Conservation (phyloP, 495 filamentous ascomycete species). For the Chaetomidium leptoderma region DNA sequence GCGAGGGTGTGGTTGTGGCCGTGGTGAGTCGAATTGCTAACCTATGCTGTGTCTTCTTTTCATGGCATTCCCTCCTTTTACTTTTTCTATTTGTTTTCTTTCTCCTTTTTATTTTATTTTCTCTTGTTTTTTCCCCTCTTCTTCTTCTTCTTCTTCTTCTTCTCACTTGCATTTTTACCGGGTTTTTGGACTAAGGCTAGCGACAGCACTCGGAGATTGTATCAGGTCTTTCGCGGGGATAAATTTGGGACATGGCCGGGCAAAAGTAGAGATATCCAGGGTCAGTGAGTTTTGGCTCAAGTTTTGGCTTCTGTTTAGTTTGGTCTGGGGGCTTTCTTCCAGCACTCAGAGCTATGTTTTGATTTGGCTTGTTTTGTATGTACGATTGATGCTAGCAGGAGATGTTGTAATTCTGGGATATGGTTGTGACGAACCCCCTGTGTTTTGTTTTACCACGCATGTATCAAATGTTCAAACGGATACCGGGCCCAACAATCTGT, state of each 20-base stretch:
- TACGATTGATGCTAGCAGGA: too few species aligned
- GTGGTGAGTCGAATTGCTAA: neutral
- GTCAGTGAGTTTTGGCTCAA: neutral
- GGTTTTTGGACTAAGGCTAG: neutral
- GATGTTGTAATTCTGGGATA: too few species aligned
- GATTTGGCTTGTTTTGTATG: too few species aligned
- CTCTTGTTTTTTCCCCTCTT: neutral
- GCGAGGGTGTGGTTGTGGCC: neutral
- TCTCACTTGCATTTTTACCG: neutral
- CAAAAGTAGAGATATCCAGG: slow-evolving; percentile 1
- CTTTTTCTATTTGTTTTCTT: neutral
- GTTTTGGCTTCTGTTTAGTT: neutral
- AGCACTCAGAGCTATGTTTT: too few species aligned
- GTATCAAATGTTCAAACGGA: too few species aligned
- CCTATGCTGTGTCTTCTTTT: neutral
- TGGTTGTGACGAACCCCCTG: too few species aligned
- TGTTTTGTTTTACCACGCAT: too few species aligned
- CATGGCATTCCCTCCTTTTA: neutral
- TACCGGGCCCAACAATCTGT: too few species aligned
- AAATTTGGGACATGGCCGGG: neutral
- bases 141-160: neutral
- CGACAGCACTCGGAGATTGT: neutral
- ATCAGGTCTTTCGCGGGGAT: neutral
- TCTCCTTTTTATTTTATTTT: neutral
- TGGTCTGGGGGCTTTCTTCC: neutral